Evolutionary conservation across 164 flowering plant species (phyloP).

Genomic region (Liquidambar formosana): DNA sequence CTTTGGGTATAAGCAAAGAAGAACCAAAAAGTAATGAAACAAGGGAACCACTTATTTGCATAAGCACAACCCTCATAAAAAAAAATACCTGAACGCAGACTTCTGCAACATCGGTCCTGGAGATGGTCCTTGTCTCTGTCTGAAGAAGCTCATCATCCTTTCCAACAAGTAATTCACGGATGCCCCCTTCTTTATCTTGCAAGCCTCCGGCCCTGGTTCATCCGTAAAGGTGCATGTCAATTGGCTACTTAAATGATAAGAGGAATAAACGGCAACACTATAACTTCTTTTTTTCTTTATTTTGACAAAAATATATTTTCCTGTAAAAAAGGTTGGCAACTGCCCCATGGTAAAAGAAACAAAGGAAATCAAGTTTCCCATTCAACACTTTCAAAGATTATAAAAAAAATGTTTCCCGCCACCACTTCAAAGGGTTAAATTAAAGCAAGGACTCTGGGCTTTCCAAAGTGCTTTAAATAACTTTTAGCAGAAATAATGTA

Average conservation of each 20-base stretch:
- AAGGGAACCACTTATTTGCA: background rate
- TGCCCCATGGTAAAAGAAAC: no score
- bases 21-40: no score
- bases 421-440: no score
- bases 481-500: no score
- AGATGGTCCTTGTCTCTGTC: conserved; percentile 65
- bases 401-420: no score
- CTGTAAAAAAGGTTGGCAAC: no score
- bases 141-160: conserved; percentile 95
- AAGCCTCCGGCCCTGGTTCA: conserved; percentile 88
- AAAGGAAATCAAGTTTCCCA: no score
- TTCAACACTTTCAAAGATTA: no score
- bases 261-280: background rate
- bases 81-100: conserved; percentile 92
- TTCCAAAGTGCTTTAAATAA: no score
- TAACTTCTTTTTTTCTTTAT: no score
- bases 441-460: no score
- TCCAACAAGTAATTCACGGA: conserved; percentile 83
- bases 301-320: no score
- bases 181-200: conserved; percentile 91
- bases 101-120: conserved; percentile 97
- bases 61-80: background rate
- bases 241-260: background rate
- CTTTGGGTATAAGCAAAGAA: background rate
- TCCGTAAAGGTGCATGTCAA: background rate